A percentile compares a stretch with the other conserved stretches of the same genome.
Conservation (phyloP, 768 basidiomycete genomes). For the Pleurotus tuber-regium region DNA sequence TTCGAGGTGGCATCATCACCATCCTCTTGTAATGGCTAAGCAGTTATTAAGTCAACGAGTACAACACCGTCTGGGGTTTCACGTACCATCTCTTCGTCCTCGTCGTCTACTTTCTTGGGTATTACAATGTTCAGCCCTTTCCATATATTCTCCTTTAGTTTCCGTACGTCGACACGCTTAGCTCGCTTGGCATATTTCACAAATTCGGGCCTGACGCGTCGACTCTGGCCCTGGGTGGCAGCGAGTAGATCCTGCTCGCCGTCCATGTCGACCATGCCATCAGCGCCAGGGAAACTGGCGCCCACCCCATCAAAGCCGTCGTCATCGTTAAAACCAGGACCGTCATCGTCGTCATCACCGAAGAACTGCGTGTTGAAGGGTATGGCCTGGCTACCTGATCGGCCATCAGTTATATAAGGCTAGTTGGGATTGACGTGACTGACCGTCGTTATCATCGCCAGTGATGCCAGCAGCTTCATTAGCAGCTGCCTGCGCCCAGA, state of each 20-base stretch:
- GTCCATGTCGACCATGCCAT: slow-evolving; percentile 41
- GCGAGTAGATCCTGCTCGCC: slow-evolving; percentile 89
- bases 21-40: slow-evolving; percentile 48
- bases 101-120: slow-evolving; percentile 37
- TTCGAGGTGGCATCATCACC: slow-evolving; percentile 36
- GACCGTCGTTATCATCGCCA: slow-evolving; percentile 55
- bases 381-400: slow-evolving; percentile 41
- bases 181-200: slow-evolving; percentile 95
- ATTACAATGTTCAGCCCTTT: slow-evolving; percentile 81
- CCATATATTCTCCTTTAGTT: slow-evolving; percentile 98
- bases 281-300: slow-evolving; percentile 14
- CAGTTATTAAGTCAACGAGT: too few species aligned
- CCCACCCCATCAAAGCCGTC: slow-evolving; percentile 45
- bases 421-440: too few species aligned
- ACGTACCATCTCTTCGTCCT: slow-evolving; percentile 53
- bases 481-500: slow-evolving; percentile 95
- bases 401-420: too few species aligned
- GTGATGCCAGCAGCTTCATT: slow-evolving; percentile 64
- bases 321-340: slow-evolving; percentile 68
- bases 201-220: slow-evolving; percentile 80
- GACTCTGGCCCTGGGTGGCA: slow-evolving; percentile 70
- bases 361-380: slow-evolving; percentile 98
- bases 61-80: slow-evolving; percentile 4
- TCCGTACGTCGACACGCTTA: slow-evolving; percentile 94
- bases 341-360: slow-evolving; percentile 87